These are phyloP conservation scores for Scolecobasidium constrictum DNA, from an alignment of 2,329 filamentous ascomycete species.

Conservation along the genomic window DNA sequence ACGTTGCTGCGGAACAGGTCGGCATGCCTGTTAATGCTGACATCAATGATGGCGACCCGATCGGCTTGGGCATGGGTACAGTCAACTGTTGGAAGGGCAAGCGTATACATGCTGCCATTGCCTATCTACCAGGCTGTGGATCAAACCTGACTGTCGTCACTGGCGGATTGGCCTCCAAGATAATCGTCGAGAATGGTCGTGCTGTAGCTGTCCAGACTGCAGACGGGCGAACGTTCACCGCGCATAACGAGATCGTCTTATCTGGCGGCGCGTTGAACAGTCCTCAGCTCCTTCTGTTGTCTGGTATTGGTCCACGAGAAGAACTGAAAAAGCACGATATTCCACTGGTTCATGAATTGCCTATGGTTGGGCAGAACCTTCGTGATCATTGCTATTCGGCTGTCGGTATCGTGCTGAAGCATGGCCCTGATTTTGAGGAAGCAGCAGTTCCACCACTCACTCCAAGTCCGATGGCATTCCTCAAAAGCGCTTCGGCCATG, in stretches of 20 bases:
- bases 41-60: constrained; percentile 46
- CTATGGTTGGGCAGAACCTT: constrained; percentile 29
- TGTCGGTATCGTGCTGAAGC: constrained; percentile 4
- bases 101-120: constrained; percentile 38
- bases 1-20: constrained; percentile 29
- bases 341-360: constrained; percentile 26
- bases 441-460: background rate
- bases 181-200: constrained; percentile 36
- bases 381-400: constrained; percentile 28
- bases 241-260: constrained; percentile 24
- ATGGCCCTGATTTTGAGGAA: background rate
- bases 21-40: constrained; percentile 42
- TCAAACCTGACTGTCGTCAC: constrained; percentile 44
- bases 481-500: constrained; percentile 32
- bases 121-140: constrained; percentile 33
- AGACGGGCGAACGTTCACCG: constrained; percentile 24
- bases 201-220: constrained; percentile 35
- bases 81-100: constrained; percentile 39
- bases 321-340: constrained; percentile 32
- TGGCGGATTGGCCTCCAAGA: constrained; percentile 33
- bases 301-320: constrained; percentile 34
- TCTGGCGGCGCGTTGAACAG: constrained; percentile 23
- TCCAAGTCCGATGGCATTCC: constrained; percentile 27
- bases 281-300: constrained; percentile 33
- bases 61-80: constrained; percentile 42